Base-by-base conservation (phyloP, 257 asterid genomes). In the Perilla frutescens region DNA sequence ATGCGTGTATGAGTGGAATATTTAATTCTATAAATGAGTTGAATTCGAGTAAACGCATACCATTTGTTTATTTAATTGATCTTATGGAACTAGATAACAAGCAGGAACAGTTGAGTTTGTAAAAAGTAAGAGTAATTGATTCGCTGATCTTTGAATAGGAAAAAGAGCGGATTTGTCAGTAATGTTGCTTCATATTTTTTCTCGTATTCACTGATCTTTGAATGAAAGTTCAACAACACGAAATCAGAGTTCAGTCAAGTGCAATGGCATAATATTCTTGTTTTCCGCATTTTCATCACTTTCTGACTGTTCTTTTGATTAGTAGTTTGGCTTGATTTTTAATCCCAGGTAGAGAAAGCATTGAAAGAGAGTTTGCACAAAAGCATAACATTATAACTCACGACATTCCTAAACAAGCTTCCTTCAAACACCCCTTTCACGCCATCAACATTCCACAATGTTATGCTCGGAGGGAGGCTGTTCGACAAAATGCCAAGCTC, bases 41-140 rank as follows among this genome's bases (percentile, higher is more conserved):
- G 65, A 36, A 37, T 0, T 31, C 15, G 8, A 29, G 5, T 5
- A 57, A 57, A 58, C 29, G 9, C 29, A 70, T 26, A 40, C 14
- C 2, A 13, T 44, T 34, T 29, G 47, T 31, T 57, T 13, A 57
- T 7, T 70, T 54, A 6, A 31, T 5, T 51, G 62, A n/a, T 57
- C 29, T 29, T 14, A 41, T 26, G 50, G 15, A 26, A 57, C 53
- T 67, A 2, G 37, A 36, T 61, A 34, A 39, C n/a, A 39, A 39
- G 41, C 41, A 40, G 34, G 49, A 45, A 40, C 50, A 37, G 55
- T 56, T 43, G 64, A 69, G 40, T 39, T 55, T 56, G 1, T 70
- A 14, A 40, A 5, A 41, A 9, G 26, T 12, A 58, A 20, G 13
- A 50, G 40, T 29, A 20, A 1, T 34, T 47, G 49, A 1, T 7